Percentiles rank a stretch among this genome's conserved stretches.
phyloP scores from a whole-genome alignment of 345 rosid genomes.

The Excoecaria cochinchinensis region DNA sequence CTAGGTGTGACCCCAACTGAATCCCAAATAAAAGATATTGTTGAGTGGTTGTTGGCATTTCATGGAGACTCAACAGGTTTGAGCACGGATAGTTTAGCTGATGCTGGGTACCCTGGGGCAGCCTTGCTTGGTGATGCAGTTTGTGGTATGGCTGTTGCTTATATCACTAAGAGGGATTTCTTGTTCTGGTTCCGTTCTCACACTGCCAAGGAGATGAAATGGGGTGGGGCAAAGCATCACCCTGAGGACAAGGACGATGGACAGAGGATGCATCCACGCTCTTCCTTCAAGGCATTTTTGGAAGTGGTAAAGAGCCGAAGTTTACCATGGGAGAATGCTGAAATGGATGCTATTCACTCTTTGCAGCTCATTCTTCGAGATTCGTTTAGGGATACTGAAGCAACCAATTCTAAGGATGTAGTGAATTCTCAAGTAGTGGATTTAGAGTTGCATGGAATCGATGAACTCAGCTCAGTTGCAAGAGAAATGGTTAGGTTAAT shows the following conservation, averaged over 20 bases:
- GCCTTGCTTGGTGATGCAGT: conserved; percentile 89
- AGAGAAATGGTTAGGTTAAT: conserved; percentile 99
- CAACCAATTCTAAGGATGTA: conserved; percentile 67
- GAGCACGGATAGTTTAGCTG: conserved; percentile 90
- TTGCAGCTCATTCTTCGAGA: conserved; percentile 93
- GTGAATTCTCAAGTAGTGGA: conserved; percentile 48
- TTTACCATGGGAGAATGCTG: conserved; percentile 92
- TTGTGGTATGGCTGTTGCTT: conserved; percentile 99
- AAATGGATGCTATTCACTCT: conserved; percentile 99
- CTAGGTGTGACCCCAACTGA: conserved; percentile 87
- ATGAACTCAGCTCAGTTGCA: conserved; percentile 93
- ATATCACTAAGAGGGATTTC: conserved; percentile 73
- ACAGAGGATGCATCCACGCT: conserved; percentile 95
- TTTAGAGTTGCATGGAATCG: conserved; percentile 70
- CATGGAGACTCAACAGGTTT: conserved; percentile 94
- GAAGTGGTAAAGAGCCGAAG: conserved; percentile 98
- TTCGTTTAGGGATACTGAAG: conserved; percentile 74
- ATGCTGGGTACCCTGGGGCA: conserved; percentile 89
- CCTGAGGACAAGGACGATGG: conserved; percentile 97
- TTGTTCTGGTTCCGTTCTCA: conserved; percentile 99
- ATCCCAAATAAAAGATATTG: conserved; percentile 74
- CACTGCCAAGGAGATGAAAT: conserved; percentile 90
- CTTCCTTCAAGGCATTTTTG: conserved; percentile 93
- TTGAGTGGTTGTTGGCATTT: conserved; percentile 79
- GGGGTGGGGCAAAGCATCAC: conserved; percentile 99